Conservation (phyloP, 768 basidiomycete genomes). For the Russula emetica region DNA sequence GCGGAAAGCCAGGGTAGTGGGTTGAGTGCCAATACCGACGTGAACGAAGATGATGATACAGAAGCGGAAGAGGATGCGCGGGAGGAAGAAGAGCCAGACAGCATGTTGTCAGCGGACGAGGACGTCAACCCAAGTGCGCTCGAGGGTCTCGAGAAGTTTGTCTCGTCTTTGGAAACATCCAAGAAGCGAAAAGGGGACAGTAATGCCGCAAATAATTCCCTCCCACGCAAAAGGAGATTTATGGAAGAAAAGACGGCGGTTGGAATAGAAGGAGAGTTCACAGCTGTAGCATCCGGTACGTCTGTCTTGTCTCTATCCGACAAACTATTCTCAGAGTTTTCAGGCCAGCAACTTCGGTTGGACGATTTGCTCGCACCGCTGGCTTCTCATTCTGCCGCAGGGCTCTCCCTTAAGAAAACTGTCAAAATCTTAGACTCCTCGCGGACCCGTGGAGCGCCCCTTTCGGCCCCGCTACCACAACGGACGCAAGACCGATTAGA, state of each 20-base stretch:
- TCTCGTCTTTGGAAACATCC: conserved; percentile 59
- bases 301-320: not conserved
- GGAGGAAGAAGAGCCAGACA: conserved; percentile 46
- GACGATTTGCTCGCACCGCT: conserved; percentile 77
- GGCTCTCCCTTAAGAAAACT: conserved; percentile 65
- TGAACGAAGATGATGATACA: conserved; percentile 6
- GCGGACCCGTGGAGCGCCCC: conserved; percentile 49
- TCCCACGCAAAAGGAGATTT: conserved; percentile 23
- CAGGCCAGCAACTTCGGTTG: conserved; percentile 57
- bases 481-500: conserved; percentile 86
- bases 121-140: conserved; percentile 57
- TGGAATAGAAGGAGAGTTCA: conserved; percentile 26
- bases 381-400: conserved; percentile 51
- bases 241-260: conserved; percentile 22
- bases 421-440: conserved; percentile 57
- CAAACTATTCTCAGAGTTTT: conserved; percentile 10
- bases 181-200: conserved; percentile 59
- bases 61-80: conserved; percentile 35
- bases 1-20: conserved; percentile 1
- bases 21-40: conserved; percentile 32
- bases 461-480: conserved; percentile 81
- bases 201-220: not conserved
- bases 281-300: conserved; percentile 19
- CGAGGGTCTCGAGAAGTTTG: conserved; percentile 65
- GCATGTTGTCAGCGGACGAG: conserved; percentile 43